phyloP scores from a whole-genome alignment of 1,139 yeast genomes.

The Starmera stellimalicola region DNA sequence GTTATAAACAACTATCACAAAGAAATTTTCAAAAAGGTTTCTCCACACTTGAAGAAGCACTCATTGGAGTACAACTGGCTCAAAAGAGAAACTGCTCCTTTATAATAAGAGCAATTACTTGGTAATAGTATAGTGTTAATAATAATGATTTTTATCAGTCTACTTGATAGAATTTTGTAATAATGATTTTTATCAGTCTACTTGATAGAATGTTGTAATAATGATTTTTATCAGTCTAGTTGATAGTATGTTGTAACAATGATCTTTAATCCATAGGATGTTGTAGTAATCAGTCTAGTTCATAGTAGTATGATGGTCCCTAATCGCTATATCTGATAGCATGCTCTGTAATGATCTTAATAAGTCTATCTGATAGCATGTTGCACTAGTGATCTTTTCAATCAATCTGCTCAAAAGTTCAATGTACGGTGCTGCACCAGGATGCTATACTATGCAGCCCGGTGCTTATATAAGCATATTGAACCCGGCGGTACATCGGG shows the following conservation, averaged over 20 bases:
- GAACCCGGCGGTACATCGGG: no score
- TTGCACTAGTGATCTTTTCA: no score
- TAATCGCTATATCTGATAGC: no score
- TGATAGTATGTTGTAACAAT: background rate
- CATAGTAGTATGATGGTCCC: no score
- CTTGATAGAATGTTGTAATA: background rate
- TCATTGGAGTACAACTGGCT: constrained; percentile 63
- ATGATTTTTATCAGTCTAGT: background rate
- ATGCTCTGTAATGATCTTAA: no score
- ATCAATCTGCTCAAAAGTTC: no score
- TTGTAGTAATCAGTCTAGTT: background rate
- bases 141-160: background rate
- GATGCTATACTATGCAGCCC: no score
- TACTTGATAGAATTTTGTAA: background rate
- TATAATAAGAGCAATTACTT: no score
- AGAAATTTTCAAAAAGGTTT: constrained; percentile 48
- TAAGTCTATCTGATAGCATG: no score
- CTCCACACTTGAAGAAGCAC: constrained; percentile 37
- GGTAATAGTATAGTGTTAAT: no score
- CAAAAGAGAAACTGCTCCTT: constrained; percentile 50
- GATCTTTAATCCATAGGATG: no score
- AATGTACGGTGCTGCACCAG: no score
- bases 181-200: background rate
- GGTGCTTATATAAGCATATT: background rate
- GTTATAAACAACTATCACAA: constrained; percentile 68